Base-by-base conservation (phyloP, 2,329 filamentous ascomycete genomes). In the Metarhizium sp. region DNA sequence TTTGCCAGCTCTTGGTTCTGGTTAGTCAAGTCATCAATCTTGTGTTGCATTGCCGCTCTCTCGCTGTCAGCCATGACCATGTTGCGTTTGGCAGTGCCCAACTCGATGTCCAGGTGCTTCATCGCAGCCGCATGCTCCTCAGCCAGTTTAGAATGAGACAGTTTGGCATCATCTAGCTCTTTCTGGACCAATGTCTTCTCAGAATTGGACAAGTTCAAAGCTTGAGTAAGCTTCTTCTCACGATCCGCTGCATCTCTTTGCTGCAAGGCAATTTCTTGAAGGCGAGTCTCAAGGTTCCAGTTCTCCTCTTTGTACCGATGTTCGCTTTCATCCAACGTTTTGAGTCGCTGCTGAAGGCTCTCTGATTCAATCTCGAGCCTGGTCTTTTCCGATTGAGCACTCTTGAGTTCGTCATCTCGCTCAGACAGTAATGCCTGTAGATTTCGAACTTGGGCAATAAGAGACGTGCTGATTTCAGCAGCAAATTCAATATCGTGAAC, bases 281-380 rank as follows among this genome's bases (percentile, higher is more conserved):
- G 80, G 63, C 91, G 89, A 0, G 92, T 95, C 71, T 99, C 94
- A 42, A 99, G 79, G 59, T 88, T 92, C 94, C 94, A 99, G 69
- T 97, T 99, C 71, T 97, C 94, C 66, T 99, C 94, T 73, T 96
- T 97, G 75, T 95, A 96, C 53, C 90, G 86, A 65, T 95, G 88
- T 69, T 99, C 94, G 67, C 88, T 96, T 71, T 99, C 94, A 63
- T 96, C 92, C 45, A 96, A 77, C 6, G 82, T 81, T 66, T 89
- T 87, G 60, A 97, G 76, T 38, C 91, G 84, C 68, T 95, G 89
- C 53, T 87, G 81, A 60, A 95, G 82, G 3, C 81, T 83, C 67
- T 95, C 88, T 0, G 85, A 81, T 61, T 96, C 92, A 38, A 89
- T 80, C 69, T 97, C 92, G 40, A 97, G 78, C 58, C 84, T 82